Base-by-base conservation (phyloP, 176 grass and related monocot species). In the Aechmea fasciata region DNA sequence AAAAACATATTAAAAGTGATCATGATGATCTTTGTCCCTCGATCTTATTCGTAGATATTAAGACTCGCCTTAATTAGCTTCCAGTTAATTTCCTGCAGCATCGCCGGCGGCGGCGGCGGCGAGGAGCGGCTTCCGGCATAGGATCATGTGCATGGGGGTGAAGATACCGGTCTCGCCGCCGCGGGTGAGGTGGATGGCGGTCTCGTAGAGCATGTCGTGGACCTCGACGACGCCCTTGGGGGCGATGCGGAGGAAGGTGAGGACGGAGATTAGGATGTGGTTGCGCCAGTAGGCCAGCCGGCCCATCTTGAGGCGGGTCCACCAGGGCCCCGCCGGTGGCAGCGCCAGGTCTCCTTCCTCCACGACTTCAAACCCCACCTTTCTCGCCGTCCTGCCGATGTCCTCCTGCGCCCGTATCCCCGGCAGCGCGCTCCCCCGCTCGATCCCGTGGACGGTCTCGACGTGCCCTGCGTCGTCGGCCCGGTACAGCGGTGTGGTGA, bases 61-160 rank as follows among this genome's bases (percentile, higher is more conserved):
- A 59, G 12, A 17, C 7, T 2, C 13, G 54, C 4, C 54, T 57
- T 6, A n/a, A n/a, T n/a, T n/a, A 55, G 13, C 3, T 14, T 57
- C 13, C 4, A 3, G 4, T 59, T 59, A 15, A 59, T 18, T 18
- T 59, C 1, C 13, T 59, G 15, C 0, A 26, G 1, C 25, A 26
- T 26, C 25, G 25, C 25, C 1, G 25, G 22, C 22, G 1, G 22
- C 1, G 25, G 22, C 22, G 1, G 22, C 22, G 22, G 22, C 22
- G 19, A 18, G 10, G 5, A 52, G 10, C 15, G 69, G 71, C 41
- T 73, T 73, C 17, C 55, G 28, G 71, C 71, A 63, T 11, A 73
- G 54, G 71, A 73, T 63, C 33, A 73, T 63, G n/a, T 73, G 17
- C 71, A 73, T 73, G 3, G 71, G 71, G 25, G 71, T 49, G 55